phyloP scores from a whole-genome alignment of 192 early-diverging fungal genomes.

The Umbelopsis vinacea region DNA sequence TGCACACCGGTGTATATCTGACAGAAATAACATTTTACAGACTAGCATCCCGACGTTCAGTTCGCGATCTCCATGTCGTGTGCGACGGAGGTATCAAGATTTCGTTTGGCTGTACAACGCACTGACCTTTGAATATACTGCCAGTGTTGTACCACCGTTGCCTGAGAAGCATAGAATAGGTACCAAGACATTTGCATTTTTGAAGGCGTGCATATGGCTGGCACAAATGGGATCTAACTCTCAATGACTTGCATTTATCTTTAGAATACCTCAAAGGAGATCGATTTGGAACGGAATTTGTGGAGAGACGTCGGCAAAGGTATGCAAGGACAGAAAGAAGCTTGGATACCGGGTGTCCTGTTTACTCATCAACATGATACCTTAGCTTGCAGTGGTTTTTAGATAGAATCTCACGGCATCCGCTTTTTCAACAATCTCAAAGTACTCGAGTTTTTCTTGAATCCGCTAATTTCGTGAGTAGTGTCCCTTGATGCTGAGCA shows the following conservation, averaged over 20 bases:
- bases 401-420: constrained; percentile 80
- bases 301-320: constrained; percentile 73
- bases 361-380: not conserved
- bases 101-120: constrained; percentile 88
- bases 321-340: not conserved
- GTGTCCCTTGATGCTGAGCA: not conserved
- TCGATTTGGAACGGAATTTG: constrained; percentile 91
- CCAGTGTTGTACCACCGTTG: constrained; percentile 85
- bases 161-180: constrained; percentile 92
- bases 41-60: constrained; percentile 62
- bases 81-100: constrained; percentile 93
- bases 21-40: constrained; percentile 41
- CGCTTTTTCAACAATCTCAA: constrained; percentile 72
- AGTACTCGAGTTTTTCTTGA: constrained; percentile 83
- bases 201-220: too few relatives aligned
- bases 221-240: too few relatives aligned
- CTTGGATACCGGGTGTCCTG: not conserved
- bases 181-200: constrained; percentile 31
- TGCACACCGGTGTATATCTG: not conserved
- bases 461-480: constrained; percentile 71
- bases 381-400: constrained; percentile 84
- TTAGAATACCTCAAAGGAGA: constrained; percentile 94
- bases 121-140: constrained; percentile 74
- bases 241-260: too few relatives aligned
- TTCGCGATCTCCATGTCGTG: constrained; percentile 54